A percentile compares a stretch with the other conserved stretches of the same genome.
phyloP scores from a whole-genome alignment of 345 rosid species.

The Mercurialis annua region DNA sequence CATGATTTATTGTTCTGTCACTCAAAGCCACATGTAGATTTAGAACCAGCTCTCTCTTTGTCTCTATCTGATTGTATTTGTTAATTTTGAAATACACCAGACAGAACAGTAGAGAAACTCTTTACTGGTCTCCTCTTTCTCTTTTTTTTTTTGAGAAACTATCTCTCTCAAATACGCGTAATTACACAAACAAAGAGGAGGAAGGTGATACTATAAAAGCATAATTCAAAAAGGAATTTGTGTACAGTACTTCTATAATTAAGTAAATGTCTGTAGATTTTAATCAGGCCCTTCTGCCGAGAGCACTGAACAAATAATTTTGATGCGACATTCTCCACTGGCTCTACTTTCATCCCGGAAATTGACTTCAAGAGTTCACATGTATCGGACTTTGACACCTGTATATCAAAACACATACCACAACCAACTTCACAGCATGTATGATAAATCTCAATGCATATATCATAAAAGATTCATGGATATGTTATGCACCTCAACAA shows the following conservation, averaged over 20 bases:
- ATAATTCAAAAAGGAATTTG: constrained; percentile 15
- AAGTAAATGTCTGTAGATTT: constrained; percentile 91
- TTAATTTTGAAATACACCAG: neutral
- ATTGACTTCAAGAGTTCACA: constrained; percentile 85
- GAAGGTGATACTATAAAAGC: neutral
- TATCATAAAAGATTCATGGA: neutral
- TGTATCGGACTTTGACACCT: constrained; percentile 76
- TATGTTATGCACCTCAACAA: constrained; percentile 73
- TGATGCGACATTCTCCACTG: constrained; percentile 84
- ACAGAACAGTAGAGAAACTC: neutral
- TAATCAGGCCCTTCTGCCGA: constrained; percentile 87
- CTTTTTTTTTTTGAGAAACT: neutral
- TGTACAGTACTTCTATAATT: constrained; percentile 71
- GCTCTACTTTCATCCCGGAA: constrained; percentile 81
- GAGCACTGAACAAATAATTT: constrained; percentile 97
- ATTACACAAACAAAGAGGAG: neutral
- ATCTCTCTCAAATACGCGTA: neutral
- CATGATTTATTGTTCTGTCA: too few relatives aligned
- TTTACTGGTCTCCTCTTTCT: neutral
- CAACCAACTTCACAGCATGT: constrained; percentile 12
- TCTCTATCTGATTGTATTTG: too few relatives aligned
- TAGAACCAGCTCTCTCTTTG: too few relatives aligned
- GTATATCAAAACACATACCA: constrained; percentile 27
- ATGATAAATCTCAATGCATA: constrained; percentile 7
- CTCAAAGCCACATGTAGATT: too few relatives aligned